These are phyloP conservation scores for Citrus australasica DNA, from an alignment of 345 rosid genomes.

Conservation along the genomic window DNA sequence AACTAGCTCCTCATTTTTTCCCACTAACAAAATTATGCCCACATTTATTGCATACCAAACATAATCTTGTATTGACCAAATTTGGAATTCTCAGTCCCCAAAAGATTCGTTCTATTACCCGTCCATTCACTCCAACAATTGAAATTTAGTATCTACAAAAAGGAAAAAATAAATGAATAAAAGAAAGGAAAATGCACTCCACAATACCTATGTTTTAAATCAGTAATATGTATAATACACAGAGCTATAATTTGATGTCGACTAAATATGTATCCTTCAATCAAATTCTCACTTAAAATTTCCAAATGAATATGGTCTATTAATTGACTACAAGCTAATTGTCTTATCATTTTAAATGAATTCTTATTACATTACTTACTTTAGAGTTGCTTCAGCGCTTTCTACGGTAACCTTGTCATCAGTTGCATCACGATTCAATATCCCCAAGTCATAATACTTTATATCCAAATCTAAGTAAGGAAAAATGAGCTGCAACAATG, in stretches of 20 bases:
- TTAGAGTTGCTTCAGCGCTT: constrained; percentile 85
- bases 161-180: too few relatives aligned
- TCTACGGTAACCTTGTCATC: constrained; percentile 79
- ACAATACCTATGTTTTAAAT: not conserved
- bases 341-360: too few relatives aligned
- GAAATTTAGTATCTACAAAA: not conserved
- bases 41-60: not conserved
- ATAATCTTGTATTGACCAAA: not conserved
- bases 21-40: not conserved
- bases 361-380: constrained; percentile 39
- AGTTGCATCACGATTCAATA: constrained; percentile 86
- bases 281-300: not conserved
- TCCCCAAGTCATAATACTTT: constrained; percentile 87
- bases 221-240: not conserved
- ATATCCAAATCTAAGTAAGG: constrained; percentile 85
- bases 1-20: not conserved
- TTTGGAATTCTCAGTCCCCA: not conserved
- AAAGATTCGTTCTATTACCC: not conserved
- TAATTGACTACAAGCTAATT: not conserved
- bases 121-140: not conserved
- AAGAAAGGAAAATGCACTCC: not conserved
- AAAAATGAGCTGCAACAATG: constrained; percentile 65
- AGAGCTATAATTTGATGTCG: not conserved
- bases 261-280: not conserved
- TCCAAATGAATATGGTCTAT: not conserved